Base-by-base conservation (phyloP, 495 filamentous ascomycete species). In the Saxophila tyrrhenica region DNA sequence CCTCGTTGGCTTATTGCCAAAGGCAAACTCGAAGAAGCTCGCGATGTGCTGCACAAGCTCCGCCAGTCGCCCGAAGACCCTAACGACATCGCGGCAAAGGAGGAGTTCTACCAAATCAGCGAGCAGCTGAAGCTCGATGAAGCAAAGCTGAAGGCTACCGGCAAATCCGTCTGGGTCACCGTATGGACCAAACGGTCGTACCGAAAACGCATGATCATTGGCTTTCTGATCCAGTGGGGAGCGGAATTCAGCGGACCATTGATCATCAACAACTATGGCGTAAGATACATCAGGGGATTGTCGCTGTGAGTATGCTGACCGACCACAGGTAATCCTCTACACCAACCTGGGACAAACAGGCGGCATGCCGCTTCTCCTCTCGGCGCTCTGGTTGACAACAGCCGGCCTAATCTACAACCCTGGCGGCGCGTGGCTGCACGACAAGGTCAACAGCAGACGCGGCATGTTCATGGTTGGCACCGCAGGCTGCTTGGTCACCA, bases 51-150 rank as follows among this genome's bases (percentile, higher is more conserved):
- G 19, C 13, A 22, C 15, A 15, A 52, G 16, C 52, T 59, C 3
- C 51, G 54, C 9, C 32, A 44, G 19, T 50, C 52, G n/a, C 46
- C 39, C 17, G 52, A 56, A 21, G 57, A 55, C 24, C 51, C 52
- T n/a, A 29, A 56, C 24, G 46, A 55, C n/a, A 15, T 50, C 45
- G 41, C 43, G 22, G 52, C 57, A n/a, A 52, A 24, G 10, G 48
- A 50, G 43, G 57, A 59, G 38, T 59, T 59, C 25, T 59, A 55
- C 43, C 57, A 59, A 22, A 59, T 59, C 46, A 50, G 42, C 29
- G 48, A 55, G 16, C 57, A 59, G 50, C 57, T 59, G n/a, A 54
- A 55, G 35, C 51, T 59, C n/a, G 57, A 59, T 39, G 25, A 54
- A 15, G 50, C 48, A 23, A 61, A 55, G 44, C 56, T 57, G 20